Percentiles rank a stretch among this genome's conserved stretches.
Evolutionary conservation across 129 eudicot genomes (phyloP).

Genomic region (Saposhnikovia divaricata): DNA sequence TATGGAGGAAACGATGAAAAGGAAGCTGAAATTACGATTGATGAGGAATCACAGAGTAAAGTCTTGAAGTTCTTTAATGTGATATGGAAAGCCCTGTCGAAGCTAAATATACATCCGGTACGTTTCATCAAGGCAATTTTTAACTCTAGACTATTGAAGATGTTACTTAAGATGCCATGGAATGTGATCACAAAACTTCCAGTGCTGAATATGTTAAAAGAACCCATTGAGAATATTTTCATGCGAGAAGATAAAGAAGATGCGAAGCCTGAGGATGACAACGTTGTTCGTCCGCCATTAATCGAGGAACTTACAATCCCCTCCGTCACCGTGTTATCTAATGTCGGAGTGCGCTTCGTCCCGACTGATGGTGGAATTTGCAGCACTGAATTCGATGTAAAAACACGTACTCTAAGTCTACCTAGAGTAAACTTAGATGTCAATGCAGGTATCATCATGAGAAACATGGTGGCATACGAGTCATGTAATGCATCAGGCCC

Average conservation of each 20-base stretch:
- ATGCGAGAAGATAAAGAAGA: slow-evolving; percentile 12
- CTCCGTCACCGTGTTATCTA: slow-evolving; percentile 42
- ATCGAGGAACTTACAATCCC: slow-evolving; percentile 66
- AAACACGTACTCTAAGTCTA: slow-evolving; percentile 21
- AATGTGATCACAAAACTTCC: slow-evolving; percentile 35
- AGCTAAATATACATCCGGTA: slow-evolving; percentile 2
- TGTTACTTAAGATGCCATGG: slow-evolving; percentile 26
- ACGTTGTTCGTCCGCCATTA: slow-evolving; percentile 24
- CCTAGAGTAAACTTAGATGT: slow-evolving; percentile 43
- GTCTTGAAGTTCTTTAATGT: neutral
- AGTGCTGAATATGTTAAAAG: slow-evolving; percentile 27
- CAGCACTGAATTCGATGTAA: slow-evolving; percentile 30
- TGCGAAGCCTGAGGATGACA: neutral
- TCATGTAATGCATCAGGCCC: slow-evolving; percentile 42
- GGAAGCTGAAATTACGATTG: neutral
- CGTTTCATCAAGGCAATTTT: slow-evolving; percentile 19
- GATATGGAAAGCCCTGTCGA: neutral
- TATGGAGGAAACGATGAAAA: slow-evolving; percentile 15
- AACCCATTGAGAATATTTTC: slow-evolving; percentile 8
- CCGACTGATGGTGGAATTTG: slow-evolving; percentile 38
- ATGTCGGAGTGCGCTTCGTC: slow-evolving; percentile 38
- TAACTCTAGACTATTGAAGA: slow-evolving; percentile 16
- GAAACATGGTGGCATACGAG: slow-evolving; percentile 64
- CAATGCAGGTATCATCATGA: slow-evolving; percentile 31
- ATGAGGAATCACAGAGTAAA: neutral